Percentiles rank a stretch among this genome's conserved stretches.
Evolutionary conservation across 306 rosid species (phyloP).

Genomic region (Prunus davidiana): DNA sequence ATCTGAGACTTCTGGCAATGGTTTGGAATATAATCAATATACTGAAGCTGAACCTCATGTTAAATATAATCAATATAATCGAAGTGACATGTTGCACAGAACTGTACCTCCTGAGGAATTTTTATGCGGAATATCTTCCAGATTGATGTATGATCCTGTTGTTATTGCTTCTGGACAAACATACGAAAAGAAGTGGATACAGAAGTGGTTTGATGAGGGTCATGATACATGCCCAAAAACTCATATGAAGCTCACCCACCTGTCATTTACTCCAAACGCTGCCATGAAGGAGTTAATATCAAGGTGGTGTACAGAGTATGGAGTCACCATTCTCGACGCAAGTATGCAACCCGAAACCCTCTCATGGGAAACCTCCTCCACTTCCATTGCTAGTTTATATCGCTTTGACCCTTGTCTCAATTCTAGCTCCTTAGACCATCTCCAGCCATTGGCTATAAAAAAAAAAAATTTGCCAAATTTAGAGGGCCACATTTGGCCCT

Average conservation of each 20-base stretch:
- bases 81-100: constrained; percentile 31
- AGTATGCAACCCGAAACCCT: constrained; percentile 32
- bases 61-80: constrained; percentile 22
- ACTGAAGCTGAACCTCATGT: constrained; percentile 23
- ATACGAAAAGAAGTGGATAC: constrained; percentile 82
- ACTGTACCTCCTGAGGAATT: constrained; percentile 58
- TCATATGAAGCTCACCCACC: constrained; percentile 37
- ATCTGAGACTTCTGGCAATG: constrained; percentile 31
- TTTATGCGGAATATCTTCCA: constrained; percentile 68
- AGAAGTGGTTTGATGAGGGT: constrained; percentile 84
- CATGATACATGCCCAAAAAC: constrained; percentile 71
- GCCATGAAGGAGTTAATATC: constrained; percentile 63
- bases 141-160: constrained; percentile 89
- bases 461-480: no score
- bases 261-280: constrained; percentile 53
- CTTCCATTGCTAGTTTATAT: constrained; percentile 76
- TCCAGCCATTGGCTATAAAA: no score
- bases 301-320: constrained; percentile 59
- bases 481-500: no score
- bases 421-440: no score
- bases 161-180: constrained; percentile 76
- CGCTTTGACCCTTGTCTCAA: no score
- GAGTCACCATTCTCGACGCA: constrained; percentile 60
- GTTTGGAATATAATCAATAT: constrained; percentile 22
- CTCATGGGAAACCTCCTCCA: constrained; percentile 47